Percentiles rank a stretch among this genome's conserved stretches.
These are phyloP conservation scores for Nicotiana otophora DNA, from an alignment of 257 asterid species.

Conservation along the genomic window DNA sequence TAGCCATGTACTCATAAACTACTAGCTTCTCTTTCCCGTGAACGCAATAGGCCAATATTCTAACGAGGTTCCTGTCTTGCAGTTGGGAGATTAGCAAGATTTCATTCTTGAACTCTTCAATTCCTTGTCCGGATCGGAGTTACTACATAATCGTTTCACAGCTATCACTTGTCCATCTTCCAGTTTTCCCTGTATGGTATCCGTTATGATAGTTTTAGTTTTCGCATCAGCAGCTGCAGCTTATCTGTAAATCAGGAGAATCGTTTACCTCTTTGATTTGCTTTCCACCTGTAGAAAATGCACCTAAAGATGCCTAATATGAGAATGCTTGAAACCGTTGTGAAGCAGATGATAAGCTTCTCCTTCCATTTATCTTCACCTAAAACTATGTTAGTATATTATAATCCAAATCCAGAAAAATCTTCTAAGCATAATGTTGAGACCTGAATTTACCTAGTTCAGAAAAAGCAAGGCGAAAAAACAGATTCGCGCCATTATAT, in stretches of 20 bases:
- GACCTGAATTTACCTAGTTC: constrained; percentile 1
- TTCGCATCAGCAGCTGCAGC: background rate
- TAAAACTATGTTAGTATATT: background rate
- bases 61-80: constrained; percentile 23
- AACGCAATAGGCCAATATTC: constrained; percentile 20
- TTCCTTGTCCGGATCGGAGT: constrained; percentile 20
- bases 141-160: constrained; percentile 34
- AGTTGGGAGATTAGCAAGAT: constrained; percentile 17
- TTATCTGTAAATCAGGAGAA: background rate
- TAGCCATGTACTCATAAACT: constrained; percentile 23
- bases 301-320: background rate
- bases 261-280: constrained; percentile 1
- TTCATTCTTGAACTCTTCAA: constrained; percentile 23
- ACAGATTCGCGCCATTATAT: constrained; percentile 8
- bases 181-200: constrained; percentile 7
- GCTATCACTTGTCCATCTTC: constrained; percentile 20
- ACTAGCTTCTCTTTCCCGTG: constrained; percentile 18
- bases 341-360: background rate
- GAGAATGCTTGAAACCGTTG: background rate
- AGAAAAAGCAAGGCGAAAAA: constrained; percentile 13
- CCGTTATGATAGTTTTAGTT: background rate
- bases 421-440: no score
- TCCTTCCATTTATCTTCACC: background rate
- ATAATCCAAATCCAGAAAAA: background rate
- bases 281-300: constrained; percentile 2